Percentiles rank a stretch among this genome's conserved stretches.
phyloP scores from a whole-genome alignment of 345 rosid species.

The Lumnitzera racemosa region DNA sequence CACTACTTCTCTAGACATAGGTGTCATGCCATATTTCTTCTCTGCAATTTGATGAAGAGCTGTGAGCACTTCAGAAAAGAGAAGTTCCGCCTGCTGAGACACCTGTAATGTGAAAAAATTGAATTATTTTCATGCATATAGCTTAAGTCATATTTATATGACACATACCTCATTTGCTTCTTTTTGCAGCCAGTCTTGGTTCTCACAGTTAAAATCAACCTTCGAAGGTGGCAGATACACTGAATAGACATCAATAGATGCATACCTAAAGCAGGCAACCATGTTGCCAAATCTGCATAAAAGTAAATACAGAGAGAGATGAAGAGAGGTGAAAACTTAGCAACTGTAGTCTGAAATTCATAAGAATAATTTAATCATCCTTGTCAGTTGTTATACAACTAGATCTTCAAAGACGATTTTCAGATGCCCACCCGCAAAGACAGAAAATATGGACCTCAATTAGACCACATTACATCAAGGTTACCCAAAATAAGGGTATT shows the following conservation, averaged over 20 bases:
- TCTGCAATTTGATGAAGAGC: constrained; percentile 52
- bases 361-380: too few species aligned
- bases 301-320: constrained; percentile 3
- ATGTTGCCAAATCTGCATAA: constrained; percentile 77
- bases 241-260: constrained; percentile 81
- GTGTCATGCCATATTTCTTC: constrained; percentile 21
- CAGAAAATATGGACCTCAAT: too few species aligned
- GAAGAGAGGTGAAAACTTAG: background rate
- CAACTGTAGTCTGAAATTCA: too few species aligned
- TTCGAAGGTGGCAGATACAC: constrained; percentile 83
- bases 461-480: too few species aligned
- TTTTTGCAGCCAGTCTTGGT: constrained; percentile 77
- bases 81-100: constrained; percentile 57
- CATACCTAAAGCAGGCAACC: constrained; percentile 98
- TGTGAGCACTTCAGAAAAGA: constrained; percentile 73
- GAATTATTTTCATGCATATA: constrained; percentile 11
- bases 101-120: constrained; percentile 43
- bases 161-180: constrained; percentile 62
- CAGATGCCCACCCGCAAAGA: background rate
- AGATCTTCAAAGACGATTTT: too few species aligned
- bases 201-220: constrained; percentile 61
- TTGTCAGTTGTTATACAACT: too few species aligned
- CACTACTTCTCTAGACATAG: background rate
- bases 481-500: background rate
- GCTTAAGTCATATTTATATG: too few species aligned